Evolutionary conservation across 1,284 basidiomycete species (phyloP).

Genomic region (Paramarasmius palmivorus): DNA sequence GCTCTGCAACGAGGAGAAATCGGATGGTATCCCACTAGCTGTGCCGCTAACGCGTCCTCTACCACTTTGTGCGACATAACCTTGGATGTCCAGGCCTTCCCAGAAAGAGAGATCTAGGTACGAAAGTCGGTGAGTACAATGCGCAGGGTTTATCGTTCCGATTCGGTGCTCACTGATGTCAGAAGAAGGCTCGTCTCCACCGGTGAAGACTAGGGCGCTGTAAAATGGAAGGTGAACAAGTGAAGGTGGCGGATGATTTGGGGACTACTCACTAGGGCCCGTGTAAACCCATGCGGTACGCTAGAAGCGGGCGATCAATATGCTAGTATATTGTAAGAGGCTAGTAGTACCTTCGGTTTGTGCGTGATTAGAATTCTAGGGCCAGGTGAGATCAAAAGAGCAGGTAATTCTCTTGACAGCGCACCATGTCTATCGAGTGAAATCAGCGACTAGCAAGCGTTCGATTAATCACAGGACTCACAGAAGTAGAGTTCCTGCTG

Average conservation of each 20-base stretch:
- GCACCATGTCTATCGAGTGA: no score
- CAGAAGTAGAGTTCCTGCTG: slow-evolving; percentile 49
- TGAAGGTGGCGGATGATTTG: not conserved
- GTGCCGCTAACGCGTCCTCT: slow-evolving; percentile 45
- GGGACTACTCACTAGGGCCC: slow-evolving; percentile 33
- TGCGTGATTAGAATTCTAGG: slow-evolving; percentile 40
- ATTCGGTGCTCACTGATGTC: slow-evolving; percentile 39
- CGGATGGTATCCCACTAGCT: slow-evolving; percentile 43
- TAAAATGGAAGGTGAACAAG: slow-evolving; percentile 17
- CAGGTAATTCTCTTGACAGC: no score
- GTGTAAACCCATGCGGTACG: slow-evolving; percentile 44
- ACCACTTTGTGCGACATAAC: slow-evolving; percentile 42
- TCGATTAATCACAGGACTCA: slow-evolving; percentile 20
- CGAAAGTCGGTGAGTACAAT: no score
- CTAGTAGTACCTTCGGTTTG: slow-evolving; percentile 33
- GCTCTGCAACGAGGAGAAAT: slow-evolving; percentile 30
- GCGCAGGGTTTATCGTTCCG: no score
- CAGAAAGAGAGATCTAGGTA: slow-evolving; percentile 30
- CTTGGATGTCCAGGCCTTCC: slow-evolving; percentile 41
- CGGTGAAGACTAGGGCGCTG: slow-evolving; percentile 42
- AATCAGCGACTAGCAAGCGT: no score
- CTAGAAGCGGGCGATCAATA: no score
- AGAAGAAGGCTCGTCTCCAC: slow-evolving; percentile 41
- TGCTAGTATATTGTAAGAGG: no score
- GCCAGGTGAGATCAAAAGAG: no score